These are phyloP conservation scores for Tetrapisispora iriomotensis DNA, from an alignment of 805 yeast genomes.

Conservation along the genomic window DNA sequence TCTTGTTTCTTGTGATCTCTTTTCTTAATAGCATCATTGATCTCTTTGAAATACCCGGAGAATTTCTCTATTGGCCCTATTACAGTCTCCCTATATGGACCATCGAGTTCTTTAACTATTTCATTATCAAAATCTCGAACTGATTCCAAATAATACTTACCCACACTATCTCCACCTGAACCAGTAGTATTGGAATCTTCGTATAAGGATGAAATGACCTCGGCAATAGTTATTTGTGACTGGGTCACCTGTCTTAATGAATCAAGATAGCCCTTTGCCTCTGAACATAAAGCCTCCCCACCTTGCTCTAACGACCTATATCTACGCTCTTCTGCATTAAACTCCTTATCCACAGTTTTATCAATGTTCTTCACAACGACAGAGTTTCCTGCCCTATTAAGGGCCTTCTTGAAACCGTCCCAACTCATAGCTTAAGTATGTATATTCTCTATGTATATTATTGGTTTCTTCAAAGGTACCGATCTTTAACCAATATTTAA, in stretches of 20 bases:
- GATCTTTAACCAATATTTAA: too few relatives aligned
- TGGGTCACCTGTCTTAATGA: slow-evolving; percentile 76
- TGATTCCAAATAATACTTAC: slow-evolving; percentile 57
- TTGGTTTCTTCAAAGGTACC: too few relatives aligned
- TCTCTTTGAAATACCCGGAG: slow-evolving; percentile 57
- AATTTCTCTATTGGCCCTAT: slow-evolving; percentile 69
- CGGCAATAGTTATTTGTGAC: slow-evolving; percentile 76
- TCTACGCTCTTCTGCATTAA: slow-evolving; percentile 83
- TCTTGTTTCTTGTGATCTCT: slow-evolving; percentile 70
- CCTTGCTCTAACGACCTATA: slow-evolving; percentile 63
- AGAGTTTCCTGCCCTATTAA: slow-evolving; percentile 84
- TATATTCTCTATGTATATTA: too few relatives aligned
- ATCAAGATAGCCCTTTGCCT: slow-evolving; percentile 71
- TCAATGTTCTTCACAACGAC: slow-evolving; percentile 52
- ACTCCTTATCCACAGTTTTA: slow-evolving; percentile 70
- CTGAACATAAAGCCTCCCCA: slow-evolving; percentile 60
- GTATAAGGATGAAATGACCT: slow-evolving; percentile 64
- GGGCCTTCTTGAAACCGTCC: slow-evolving; percentile 95
- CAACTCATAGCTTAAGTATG: slow-evolving; percentile 79
- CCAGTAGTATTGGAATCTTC: slow-evolving; percentile 53
- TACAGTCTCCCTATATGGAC: slow-evolving; percentile 76
- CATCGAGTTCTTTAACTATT: slow-evolving; percentile 73
- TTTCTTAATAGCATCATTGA: slow-evolving; percentile 73
- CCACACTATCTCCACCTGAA: slow-evolving; percentile 48
- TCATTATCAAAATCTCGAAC: slow-evolving; percentile 72